Evolutionary conservation across 2,329 filamentous ascomycete species (phyloP), one percentile per base, ranked within the genome.

Genomic region (Sporothrix phasma): DNA sequence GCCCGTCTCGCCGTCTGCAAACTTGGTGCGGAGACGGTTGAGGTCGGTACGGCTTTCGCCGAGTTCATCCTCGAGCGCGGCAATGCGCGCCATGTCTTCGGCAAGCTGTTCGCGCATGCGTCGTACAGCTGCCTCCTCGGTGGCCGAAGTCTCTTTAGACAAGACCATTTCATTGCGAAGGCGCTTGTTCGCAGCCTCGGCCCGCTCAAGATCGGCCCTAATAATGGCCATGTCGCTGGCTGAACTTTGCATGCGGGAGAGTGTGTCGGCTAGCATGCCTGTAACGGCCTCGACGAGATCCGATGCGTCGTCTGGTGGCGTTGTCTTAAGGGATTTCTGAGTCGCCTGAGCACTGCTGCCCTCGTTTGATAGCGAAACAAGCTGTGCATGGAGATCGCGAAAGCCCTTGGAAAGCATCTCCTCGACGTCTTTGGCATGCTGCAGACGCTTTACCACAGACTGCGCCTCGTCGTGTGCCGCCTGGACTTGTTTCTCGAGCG

Each of bases 1-100:
- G 5, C 91, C 91, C 3, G 87, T 92, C 74, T 94, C 90, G 17
- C 90, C 92, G 68, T 92, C 88, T 1, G 88, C 85, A 71, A 96
- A 87, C 73, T 88, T 88, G 17, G 79, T 78, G 64, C 89, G 84
- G 24, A 96, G 77, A 31, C 82, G 79, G 64, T 81, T 83, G 24
- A 96, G 80, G 69, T 94, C 88, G 15, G 81, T 78, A 45, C 89
- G 85, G 66, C 88, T 85, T 64, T 89, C 85, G 2, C 81, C 79
- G 3, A 86, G 73, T 69, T 87, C 83, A 31, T 71, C 73, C 69
- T 87, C 83, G 0, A 87, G 74, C 2, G 81, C 79, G n/a, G 71
- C 66, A 2, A 79, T 78, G 69, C 79, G 82, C 17, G 83, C 82
- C 70, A 80, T 79, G 68, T 84, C 81, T 62, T 80, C 79, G 0